A percentile compares a stretch with the other conserved stretches of the same genome.
phyloP scores from a whole-genome alignment of 257 asterid species.

The Ilex asprella region DNA sequence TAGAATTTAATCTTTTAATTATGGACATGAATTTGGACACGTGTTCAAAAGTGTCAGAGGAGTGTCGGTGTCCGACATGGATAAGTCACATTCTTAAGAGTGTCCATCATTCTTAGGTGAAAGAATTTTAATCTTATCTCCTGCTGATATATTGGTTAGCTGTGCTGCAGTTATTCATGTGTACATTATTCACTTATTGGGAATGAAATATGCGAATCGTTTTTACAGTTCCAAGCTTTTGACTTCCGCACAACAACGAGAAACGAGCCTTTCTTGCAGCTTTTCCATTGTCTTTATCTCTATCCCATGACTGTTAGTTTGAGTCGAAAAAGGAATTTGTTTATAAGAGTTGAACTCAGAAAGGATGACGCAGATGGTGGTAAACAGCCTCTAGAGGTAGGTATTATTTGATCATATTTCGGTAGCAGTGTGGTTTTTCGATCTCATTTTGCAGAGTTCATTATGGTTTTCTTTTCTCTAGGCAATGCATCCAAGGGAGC shows the following conservation, averaged over 20 bases:
- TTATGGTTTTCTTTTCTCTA: slow-evolving; percentile 27
- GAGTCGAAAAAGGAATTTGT: slow-evolving; percentile 93
- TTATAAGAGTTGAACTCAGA: slow-evolving; percentile 87
- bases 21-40: no score
- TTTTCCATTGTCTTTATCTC: slow-evolving; percentile 94
- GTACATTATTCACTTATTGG: slow-evolving; percentile 12
- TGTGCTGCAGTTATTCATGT: background rate
- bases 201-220: slow-evolving; percentile 5
- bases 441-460: slow-evolving; percentile 20
- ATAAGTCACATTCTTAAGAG: no score
- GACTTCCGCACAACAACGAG: slow-evolving; percentile 95
- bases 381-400: slow-evolving; percentile 79
- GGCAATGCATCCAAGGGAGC: slow-evolving; percentile 93
- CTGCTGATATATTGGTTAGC: no score
- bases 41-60: no score
- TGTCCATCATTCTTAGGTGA: no score
- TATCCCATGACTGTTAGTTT: slow-evolving; percentile 83
- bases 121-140: no score
- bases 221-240: slow-evolving; percentile 88
- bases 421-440: slow-evolving; percentile 20
- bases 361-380: slow-evolving; percentile 82
- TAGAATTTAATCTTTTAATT: no score
- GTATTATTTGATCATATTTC: slow-evolving; percentile 22
- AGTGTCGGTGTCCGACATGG: no score
- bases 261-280: slow-evolving; percentile 97